Base-by-base conservation (phyloP, 306 rosid genomes). In the Cicer yamashitae region DNA sequence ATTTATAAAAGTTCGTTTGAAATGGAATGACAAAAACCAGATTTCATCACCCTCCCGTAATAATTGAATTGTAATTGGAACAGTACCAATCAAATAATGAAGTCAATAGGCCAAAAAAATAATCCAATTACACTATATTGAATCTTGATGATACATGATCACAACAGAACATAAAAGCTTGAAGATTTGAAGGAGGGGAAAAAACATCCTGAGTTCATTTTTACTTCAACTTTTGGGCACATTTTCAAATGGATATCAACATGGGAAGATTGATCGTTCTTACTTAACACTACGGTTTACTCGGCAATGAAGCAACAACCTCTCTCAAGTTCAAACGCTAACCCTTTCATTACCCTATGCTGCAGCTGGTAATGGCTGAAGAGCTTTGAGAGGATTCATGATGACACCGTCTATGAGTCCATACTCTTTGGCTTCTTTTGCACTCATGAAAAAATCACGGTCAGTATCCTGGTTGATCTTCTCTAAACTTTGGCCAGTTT, bases 401-500 rank as follows among this genome's bases (percentile, higher is more conserved):
- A 94, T 94, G 58, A 94, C 93, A 45, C 98, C 97, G 75, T 94
- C 98, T 62, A 94, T 90, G 34, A 94, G 94, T 69, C 98, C 98
- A 57, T 94, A 94, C n/a, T 88, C 97, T 78, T 86, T 87, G 74
- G 98, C 98, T 85, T 94, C 98, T 85, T 91, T 88, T 13, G 98
- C 96, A 67, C 98, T 90, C 98, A 94, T 94, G 83, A 94, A 94
- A 87, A 86, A 94, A 87, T 94, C 98, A 4, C 98, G 94, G 80
- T 94, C 98, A 0, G 98, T 94, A 53, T 94, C 98, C 82, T 88
- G 84, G 84, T 91, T 94, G 71, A 94, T 94, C 91, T 71, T 85
- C 71, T 86, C 96, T 34, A 94, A 89, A 86, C 97, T 91, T 77
- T 94, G 97, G 66, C 98, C 98, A 9, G 97, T 94, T 82, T 94